Percentiles rank a stretch among this genome's conserved stretches.
phyloP scores from a whole-genome alignment of 2,329 filamentous ascomycete species.

The Beauveria scarabaeidicola region DNA sequence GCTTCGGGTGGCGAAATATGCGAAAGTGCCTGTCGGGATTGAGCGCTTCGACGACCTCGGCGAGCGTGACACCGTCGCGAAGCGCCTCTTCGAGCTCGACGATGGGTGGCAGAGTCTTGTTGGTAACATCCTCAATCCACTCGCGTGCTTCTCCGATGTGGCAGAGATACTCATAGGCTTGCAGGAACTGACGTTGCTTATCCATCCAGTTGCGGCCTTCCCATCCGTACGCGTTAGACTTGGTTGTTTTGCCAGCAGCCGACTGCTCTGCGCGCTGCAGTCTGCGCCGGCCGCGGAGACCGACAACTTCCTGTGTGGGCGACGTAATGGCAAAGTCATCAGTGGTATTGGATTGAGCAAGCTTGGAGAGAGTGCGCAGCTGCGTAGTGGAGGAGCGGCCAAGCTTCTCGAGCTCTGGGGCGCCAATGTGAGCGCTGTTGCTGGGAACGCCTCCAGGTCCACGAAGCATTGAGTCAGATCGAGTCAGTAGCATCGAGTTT shows the following conservation, averaged over 20 bases:
- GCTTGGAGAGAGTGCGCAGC: constrained; percentile 74
- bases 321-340: constrained; percentile 76
- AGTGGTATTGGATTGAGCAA: constrained; percentile 64
- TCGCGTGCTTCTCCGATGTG: constrained; percentile 98
- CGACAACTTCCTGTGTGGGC: constrained; percentile 76
- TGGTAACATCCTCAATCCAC: constrained; percentile 91
- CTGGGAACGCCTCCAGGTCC: constrained; percentile 26
- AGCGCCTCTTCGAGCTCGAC: constrained; percentile 89
- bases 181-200: constrained; percentile 89
- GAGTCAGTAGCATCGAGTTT: constrained; percentile 53
- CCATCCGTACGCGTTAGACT: constrained; percentile 56
- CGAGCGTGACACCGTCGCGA: constrained; percentile 85
- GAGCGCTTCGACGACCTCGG: constrained; percentile 85
- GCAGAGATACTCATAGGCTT: constrained; percentile 96
- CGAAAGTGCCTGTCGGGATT: constrained; percentile 66
- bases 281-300: constrained; percentile 73
- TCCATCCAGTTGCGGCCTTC: constrained; percentile 96
- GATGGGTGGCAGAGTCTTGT: constrained; percentile 79
- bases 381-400: constrained; percentile 86
- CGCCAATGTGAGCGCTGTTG: constrained; percentile 40
- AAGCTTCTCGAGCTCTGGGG: constrained; percentile 70
- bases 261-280: constrained; percentile 63
- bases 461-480: constrained; percentile 44
- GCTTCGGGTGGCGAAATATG: constrained; percentile 76
- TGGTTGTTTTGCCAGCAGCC: constrained; percentile 36